These are phyloP conservation scores for Gypsophila paniculata DNA, from an alignment of 179 eudicot species.

Conservation along the genomic window DNA sequence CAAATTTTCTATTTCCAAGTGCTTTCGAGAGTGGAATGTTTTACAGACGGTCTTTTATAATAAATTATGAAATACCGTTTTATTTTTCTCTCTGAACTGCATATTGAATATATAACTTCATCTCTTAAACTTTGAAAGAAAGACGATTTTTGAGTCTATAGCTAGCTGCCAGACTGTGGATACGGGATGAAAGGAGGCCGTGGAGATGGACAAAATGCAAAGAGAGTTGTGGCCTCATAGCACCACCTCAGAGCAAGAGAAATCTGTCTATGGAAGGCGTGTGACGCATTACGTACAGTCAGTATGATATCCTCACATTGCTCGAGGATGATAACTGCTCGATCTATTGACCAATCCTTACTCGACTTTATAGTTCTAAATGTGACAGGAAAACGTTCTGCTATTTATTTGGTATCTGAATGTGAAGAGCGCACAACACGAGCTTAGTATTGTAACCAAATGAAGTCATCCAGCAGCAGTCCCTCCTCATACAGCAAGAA, in stretches of 20 bases:
- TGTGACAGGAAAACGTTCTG: no score
- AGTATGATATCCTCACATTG: neutral
- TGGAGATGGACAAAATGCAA: conserved; percentile 57
- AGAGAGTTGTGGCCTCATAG: conserved; percentile 53
- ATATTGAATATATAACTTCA: no score
- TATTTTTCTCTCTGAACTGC: no score
- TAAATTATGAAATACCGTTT: no score
- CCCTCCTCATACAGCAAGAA: conserved; percentile 5
- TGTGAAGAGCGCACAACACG: neutral
- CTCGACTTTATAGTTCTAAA: conserved; percentile 3
- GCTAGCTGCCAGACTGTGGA: conserved; percentile 63
- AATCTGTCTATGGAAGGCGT: conserved; percentile 43
- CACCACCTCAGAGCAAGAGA: conserved; percentile 73
- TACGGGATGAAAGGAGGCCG: conserved; percentile 47
- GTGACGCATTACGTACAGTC: conserved; percentile 24
- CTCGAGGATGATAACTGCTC: neutral
- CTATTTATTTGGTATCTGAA: no score
- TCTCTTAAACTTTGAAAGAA: no score
- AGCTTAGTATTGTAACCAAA: neutral
- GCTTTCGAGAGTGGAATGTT: neutral
- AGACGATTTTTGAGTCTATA: no score
- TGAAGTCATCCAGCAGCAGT: neutral
- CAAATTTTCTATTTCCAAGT: neutral
- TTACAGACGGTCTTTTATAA: no score
- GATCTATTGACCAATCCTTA: conserved; percentile 8